Percentiles rank a stretch among this genome's conserved stretches.
Evolutionary conservation across 2,329 filamentous ascomycete species (phyloP).

Genomic region (Didymella exigua): DNA sequence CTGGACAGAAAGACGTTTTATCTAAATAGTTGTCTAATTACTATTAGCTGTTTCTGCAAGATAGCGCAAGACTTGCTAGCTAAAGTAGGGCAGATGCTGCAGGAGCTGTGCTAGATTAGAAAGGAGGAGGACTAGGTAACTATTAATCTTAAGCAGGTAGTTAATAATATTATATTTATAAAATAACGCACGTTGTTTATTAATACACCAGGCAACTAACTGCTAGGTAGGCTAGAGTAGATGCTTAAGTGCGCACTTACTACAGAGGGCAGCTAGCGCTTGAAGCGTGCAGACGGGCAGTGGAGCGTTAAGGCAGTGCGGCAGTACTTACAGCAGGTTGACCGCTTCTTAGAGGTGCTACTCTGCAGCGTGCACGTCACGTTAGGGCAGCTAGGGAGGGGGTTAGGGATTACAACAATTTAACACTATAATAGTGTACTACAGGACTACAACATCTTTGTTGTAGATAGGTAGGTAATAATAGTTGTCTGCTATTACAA

Average conservation of each 20-base stretch:
- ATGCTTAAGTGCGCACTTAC: neutral
- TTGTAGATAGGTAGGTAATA: slow-evolving; percentile 23
- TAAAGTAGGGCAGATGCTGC: neutral
- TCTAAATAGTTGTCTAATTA: neutral
- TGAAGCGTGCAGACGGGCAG: too few relatives aligned
- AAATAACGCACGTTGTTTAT: neutral
- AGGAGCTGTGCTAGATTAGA: neutral
- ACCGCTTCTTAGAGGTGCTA: slow-evolving; percentile 1
- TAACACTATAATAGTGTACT: slow-evolving; percentile 19
- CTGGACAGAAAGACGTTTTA: neutral
- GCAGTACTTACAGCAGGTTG: neutral
- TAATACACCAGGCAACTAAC: neutral
- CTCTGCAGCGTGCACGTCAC: neutral
- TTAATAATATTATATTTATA: neutral
- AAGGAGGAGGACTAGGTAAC: neutral
- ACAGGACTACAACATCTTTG: slow-evolving; percentile 29
- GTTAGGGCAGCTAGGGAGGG: neutral
- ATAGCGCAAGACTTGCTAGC: neutral
- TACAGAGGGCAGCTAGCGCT: neutral
- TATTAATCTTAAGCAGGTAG: neutral
- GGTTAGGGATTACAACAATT: neutral
- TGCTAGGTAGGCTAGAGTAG: neutral
- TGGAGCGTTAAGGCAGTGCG: too few relatives aligned
- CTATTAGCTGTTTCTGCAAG: too few relatives aligned
- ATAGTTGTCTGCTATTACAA: slow-evolving; percentile 31